Evolutionary conservation across 352 stramenopile genomes (phyloP).

Genomic region (Pythium myriotylum): DNA sequence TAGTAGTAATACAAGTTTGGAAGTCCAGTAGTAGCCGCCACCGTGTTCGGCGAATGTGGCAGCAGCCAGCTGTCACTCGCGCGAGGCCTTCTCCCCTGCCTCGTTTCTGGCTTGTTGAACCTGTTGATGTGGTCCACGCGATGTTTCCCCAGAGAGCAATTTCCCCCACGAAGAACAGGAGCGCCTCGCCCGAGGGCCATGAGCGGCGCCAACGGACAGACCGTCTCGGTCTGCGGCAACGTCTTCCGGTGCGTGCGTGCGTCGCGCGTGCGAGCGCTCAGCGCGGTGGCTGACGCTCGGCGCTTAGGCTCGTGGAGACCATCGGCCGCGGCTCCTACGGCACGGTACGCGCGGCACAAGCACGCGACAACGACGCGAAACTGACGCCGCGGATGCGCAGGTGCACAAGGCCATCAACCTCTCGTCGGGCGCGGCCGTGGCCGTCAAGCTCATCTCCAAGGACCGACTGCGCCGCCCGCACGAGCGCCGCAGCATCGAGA

Average conservation of each 20-base stretch:
- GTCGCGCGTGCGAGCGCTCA: neutral
- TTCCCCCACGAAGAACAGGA: no score
- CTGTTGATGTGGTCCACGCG: slow-evolving; percentile 20
- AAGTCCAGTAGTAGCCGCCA: no score
- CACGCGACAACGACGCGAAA: no score
- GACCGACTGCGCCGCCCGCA: slow-evolving; percentile 71
- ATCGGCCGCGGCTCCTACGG: slow-evolving; percentile 83
- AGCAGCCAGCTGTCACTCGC: slow-evolving; percentile 16
- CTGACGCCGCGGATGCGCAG: no score
- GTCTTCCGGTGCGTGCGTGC: slow-evolving; percentile 61
- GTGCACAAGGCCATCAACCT: slow-evolving; percentile 87
- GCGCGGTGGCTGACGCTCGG: no score
- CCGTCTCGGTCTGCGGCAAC: slow-evolving; percentile 80
- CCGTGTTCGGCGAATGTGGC: slow-evolving; percentile 2
- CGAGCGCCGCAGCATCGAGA: slow-evolving; percentile 81
- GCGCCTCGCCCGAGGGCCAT: no score
- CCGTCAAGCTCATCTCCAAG: slow-evolving; percentile 82
- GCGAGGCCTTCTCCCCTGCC: no score
- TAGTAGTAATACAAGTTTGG: no score
- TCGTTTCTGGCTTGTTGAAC: neutral
- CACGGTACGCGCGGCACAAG: slow-evolving; percentile 44
- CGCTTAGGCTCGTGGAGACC: slow-evolving; percentile 72
- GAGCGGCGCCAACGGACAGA: slow-evolving; percentile 67
- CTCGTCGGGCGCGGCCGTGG: slow-evolving; percentile 71
- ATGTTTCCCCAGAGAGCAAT: no score